Conservation (phyloP, 1,284 basidiomycete genomes). For the Cutaneotrichosporon sp. region DNA sequence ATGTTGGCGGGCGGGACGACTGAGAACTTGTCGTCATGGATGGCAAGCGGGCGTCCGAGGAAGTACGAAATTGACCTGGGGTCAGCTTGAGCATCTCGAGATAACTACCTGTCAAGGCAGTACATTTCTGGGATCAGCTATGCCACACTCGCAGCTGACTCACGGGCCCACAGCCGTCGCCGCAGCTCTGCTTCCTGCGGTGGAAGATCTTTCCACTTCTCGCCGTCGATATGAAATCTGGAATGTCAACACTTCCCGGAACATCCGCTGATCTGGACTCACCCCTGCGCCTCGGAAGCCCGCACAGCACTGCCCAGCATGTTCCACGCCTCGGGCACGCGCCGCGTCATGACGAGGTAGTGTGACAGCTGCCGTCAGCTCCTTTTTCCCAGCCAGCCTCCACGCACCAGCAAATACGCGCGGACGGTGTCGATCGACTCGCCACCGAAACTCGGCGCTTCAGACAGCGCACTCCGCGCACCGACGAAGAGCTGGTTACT, state of each 20-base stretch:
- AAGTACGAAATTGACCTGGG: conserved; percentile 31
- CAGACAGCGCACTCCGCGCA: conserved; percentile 25
- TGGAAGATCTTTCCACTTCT: conserved; percentile 24
- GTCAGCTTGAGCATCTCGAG: neutral
- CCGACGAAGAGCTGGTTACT: conserved; percentile 23
- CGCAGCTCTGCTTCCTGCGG: conserved; percentile 30
- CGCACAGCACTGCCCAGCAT: conserved; percentile 26
- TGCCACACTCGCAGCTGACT: conserved; percentile 1
- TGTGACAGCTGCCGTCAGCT: conserved; percentile 26
- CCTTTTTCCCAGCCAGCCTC: neutral
- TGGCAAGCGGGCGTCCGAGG: conserved; percentile 34
- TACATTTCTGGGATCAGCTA: conserved; percentile 26
- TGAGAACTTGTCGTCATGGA: conserved; percentile 29
- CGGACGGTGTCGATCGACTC: conserved; percentile 33
- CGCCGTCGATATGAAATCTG: conserved; percentile 35
- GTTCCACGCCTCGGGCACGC: conserved; percentile 35
- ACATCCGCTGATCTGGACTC: neutral
- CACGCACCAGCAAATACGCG: conserved; percentile 25
- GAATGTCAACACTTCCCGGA: neutral
- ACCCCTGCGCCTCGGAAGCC: conserved; percentile 34
- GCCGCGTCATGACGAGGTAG: conserved; percentile 26
- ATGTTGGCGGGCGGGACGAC: conserved; percentile 27
- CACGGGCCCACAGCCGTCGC: conserved; percentile 35
- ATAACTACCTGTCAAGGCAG: conserved; percentile 27
- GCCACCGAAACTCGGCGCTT: conserved; percentile 28